A percentile compares a stretch with the other conserved stretches of the same genome.
These are phyloP conservation scores for Lumnitzera littorea DNA, from an alignment of 345 rosid species.

Conservation along the genomic window DNA sequence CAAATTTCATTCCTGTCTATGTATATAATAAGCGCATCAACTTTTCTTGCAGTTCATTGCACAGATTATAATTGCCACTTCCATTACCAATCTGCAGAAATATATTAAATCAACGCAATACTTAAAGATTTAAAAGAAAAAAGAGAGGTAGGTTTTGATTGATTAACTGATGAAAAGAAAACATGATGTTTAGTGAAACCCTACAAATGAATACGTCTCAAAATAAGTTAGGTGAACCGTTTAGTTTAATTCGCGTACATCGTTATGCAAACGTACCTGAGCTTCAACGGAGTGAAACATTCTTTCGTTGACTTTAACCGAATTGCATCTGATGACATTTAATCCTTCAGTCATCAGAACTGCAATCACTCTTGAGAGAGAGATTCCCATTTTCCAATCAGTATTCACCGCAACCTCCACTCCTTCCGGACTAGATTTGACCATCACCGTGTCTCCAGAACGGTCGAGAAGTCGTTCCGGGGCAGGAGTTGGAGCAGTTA, in stretches of 20 bases:
- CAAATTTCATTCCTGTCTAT: too few relatives aligned
- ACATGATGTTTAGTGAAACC: background rate
- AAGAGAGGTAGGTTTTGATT: too few relatives aligned
- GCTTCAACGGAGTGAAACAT: slow-evolving; percentile 22
- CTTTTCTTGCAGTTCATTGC: slow-evolving; percentile 19
- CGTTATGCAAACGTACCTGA: slow-evolving; percentile 20
- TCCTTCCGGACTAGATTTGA: slow-evolving; percentile 24
- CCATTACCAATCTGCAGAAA: slow-evolving; percentile 15
- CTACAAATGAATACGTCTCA: background rate
- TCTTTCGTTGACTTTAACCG: slow-evolving; percentile 25
- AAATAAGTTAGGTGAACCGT: too few relatives aligned
- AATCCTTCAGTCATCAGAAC: slow-evolving; percentile 24
- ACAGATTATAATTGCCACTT: slow-evolving; percentile 7
- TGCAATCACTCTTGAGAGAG: slow-evolving; percentile 24
- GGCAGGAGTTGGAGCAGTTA: background rate
- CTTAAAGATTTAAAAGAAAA: too few relatives aligned
- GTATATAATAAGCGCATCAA: background rate
- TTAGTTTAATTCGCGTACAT: too few relatives aligned
- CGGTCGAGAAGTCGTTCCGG: slow-evolving; percentile 4
- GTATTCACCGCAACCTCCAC: slow-evolving; percentile 27
- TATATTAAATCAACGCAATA: background rate
- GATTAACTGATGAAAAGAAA: background rate
- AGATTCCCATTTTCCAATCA: slow-evolving; percentile 11
- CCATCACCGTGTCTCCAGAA: slow-evolving; percentile 14
- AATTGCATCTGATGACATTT: slow-evolving; percentile 20